Conservation (phyloP, 2,329 filamentous ascomycete species). For the Tolypocladium nubicola region DNA sequence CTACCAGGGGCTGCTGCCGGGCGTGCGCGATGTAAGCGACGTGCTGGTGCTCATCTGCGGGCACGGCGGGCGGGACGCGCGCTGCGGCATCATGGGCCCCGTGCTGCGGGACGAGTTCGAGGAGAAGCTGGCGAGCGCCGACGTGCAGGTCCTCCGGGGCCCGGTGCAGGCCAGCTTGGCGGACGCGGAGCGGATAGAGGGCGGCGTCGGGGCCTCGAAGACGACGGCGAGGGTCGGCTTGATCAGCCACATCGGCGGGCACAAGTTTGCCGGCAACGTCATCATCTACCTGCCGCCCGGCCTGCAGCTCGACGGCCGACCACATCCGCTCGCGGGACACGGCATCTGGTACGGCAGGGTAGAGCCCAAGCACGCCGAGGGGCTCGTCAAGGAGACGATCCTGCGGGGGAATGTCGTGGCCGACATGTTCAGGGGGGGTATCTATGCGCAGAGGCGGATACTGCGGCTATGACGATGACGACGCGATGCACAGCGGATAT, state of each 20-base stretch:
- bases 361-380: constrained; percentile 64
- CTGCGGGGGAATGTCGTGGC: constrained; percentile 54
- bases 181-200: constrained; percentile 10
- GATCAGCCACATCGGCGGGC: constrained; percentile 73
- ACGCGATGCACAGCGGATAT: neutral
- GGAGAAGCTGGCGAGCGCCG: constrained; percentile 38
- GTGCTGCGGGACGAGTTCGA: constrained; percentile 63
- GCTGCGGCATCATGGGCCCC: constrained; percentile 75
- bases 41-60: constrained; percentile 80
- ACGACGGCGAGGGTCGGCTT: constrained; percentile 50
- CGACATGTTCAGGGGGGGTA: constrained; percentile 63
- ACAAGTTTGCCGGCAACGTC: constrained; percentile 79
- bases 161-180: constrained; percentile 25
- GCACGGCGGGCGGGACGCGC: constrained; percentile 68
- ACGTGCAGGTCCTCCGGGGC: constrained; percentile 36
- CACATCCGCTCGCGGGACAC: constrained; percentile 53
- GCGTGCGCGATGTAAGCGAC: constrained; percentile 53
- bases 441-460: constrained; percentile 44
- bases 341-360: constrained; percentile 79
- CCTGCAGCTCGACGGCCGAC: constrained; percentile 26
- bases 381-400: constrained; percentile 63
- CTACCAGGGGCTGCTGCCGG: constrained; percentile 39
- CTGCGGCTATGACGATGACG: constrained; percentile 26
- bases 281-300: constrained; percentile 66
- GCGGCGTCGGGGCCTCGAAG: constrained; percentile 4